A percentile compares a stretch with the other conserved stretches of the same genome.
These are phyloP conservation scores for Aspergillus ustus DNA, from an alignment of 2,329 filamentous ascomycete species.

Conservation along the genomic window DNA sequence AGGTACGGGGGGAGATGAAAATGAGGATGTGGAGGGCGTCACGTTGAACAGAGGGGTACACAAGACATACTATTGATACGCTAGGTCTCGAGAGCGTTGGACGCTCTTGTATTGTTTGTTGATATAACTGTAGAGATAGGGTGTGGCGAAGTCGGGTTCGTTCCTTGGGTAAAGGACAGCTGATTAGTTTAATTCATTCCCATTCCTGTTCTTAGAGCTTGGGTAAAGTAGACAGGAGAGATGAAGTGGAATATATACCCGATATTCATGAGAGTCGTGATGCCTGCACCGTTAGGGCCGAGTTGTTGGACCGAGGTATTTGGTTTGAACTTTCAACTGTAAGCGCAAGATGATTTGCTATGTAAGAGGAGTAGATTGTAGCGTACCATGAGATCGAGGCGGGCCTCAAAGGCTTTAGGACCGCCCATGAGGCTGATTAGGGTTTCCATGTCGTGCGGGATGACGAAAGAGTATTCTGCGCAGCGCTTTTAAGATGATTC, in stretches of 20 bases:
- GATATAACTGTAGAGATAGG: slow-evolving; percentile 72
- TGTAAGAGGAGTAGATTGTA: not conserved
- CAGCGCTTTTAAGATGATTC: not conserved
- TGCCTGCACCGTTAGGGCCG: slow-evolving; percentile 37
- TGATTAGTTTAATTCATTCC: not conserved
- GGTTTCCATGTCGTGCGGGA: slow-evolving; percentile 66
- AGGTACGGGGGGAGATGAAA: not conserved
- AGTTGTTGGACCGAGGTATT: slow-evolving; percentile 34
- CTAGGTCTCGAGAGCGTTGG: slow-evolving; percentile 61
- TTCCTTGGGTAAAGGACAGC: slow-evolving; percentile 53
- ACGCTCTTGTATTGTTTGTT: slow-evolving; percentile 68
- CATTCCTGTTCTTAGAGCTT: not conserved
- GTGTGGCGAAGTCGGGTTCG: slow-evolving; percentile 68
- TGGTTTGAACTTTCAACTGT: slow-evolving; percentile 48
- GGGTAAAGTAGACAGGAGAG: not conserved
- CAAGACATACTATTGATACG: slow-evolving; percentile 53
- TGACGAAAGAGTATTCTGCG: slow-evolving; percentile 65
- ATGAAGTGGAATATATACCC: slow-evolving; percentile 23
- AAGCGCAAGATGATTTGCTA: not conserved
- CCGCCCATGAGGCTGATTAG: slow-evolving; percentile 62
- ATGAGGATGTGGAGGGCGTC: no score
- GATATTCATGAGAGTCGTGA: slow-evolving; percentile 62
- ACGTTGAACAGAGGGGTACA: no score
- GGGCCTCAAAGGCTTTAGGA: slow-evolving; percentile 56
- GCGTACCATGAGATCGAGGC: slow-evolving; percentile 60